Conservation (phyloP, 371 early-diverging fungal species). For the Apophysomyces ossiformis region DNA sequence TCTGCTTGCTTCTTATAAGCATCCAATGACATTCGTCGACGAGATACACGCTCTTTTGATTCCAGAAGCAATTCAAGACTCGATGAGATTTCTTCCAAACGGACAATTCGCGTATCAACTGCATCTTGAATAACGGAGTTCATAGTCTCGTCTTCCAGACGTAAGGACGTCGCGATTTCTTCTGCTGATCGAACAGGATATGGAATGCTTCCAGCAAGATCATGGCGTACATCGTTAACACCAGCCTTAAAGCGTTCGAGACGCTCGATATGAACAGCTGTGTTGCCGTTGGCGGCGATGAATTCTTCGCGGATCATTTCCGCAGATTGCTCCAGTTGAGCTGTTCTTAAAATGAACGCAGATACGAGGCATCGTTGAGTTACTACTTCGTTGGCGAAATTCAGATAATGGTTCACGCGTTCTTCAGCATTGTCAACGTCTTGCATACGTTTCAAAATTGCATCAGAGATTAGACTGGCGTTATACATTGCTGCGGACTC, state of each 20-base stretch:
- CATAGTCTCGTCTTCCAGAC: conserved; percentile 38
- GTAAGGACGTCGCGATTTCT: not conserved
- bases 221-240: conserved; percentile 35
- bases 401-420: conserved; percentile 22
- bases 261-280: conserved; percentile 24
- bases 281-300: conserved; percentile 24
- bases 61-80: conserved; percentile 39
- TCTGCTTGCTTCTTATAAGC: conserved; percentile 37
- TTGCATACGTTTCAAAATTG: conserved; percentile 25
- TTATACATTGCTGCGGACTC: conserved; percentile 17
- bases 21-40: conserved; percentile 35
- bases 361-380: conserved; percentile 40
- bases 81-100: conserved; percentile 33
- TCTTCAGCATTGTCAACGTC: conserved; percentile 23
- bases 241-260: conserved; percentile 36
- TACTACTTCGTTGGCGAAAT: conserved; percentile 44
- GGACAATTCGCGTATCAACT: conserved; percentile 29
- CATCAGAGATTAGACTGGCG: conserved; percentile 21
- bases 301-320: conserved; percentile 51
- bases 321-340: conserved; percentile 47
- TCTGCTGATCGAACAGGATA: conserved; percentile 35
- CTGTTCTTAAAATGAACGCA: conserved; percentile 38
- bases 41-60: conserved; percentile 45
- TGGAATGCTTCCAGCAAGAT: conserved; percentile 31
- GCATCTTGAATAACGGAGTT: conserved; percentile 45